These are phyloP conservation scores for Pythium monospermum DNA, from an alignment of 352 stramenopile species.

Conservation along the genomic window DNA sequence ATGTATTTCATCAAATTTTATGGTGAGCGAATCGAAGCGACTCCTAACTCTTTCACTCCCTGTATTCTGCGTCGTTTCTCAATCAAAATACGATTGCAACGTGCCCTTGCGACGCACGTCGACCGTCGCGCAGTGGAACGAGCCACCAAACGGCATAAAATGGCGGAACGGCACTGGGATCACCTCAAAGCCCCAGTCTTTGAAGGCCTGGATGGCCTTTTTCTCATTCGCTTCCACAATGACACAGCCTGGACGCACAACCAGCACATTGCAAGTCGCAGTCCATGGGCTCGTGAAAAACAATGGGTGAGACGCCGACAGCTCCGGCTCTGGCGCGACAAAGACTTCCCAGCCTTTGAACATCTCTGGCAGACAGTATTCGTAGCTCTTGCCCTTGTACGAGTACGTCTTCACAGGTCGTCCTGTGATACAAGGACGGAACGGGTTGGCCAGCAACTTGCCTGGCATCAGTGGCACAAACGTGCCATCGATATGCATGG, in stretches of 20 bases:
- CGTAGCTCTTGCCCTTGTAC: slow-evolving; percentile 86
- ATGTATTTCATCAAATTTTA: too few species aligned
- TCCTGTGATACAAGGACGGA: slow-evolving; percentile 83
- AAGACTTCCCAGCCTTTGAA: slow-evolving; percentile 91
- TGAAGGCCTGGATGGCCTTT: slow-evolving; percentile 72
- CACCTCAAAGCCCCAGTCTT: slow-evolving; percentile 86
- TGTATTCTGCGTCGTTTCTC: too few species aligned
- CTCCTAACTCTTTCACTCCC: too few species aligned
- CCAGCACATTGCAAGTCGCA: slow-evolving; percentile 87
- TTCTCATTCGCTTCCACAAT: slow-evolving; percentile 86
- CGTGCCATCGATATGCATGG: slow-evolving; percentile 90
- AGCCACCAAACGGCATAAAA: slow-evolving; percentile 88
- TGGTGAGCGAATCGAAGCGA: too few species aligned
- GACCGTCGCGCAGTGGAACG: slow-evolving; percentile 87
- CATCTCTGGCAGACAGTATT: slow-evolving; percentile 87
- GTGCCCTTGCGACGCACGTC: slow-evolving; percentile 78
- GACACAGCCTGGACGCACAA: slow-evolving; percentile 75
- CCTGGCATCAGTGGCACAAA: slow-evolving; percentile 84
- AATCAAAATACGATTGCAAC: slow-evolving; percentile 83
- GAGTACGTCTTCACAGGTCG: slow-evolving; percentile 81
- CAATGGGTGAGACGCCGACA: slow-evolving; percentile 71
- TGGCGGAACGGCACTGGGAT: slow-evolving; percentile 87
- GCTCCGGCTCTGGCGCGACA: slow-evolving; percentile 76
- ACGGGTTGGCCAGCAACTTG: slow-evolving; percentile 85
- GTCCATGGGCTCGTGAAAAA: slow-evolving; percentile 91